Evolutionary conservation across 768 basidiomycete species (phyloP).

Genomic region (Leccinum pellstonianum): DNA sequence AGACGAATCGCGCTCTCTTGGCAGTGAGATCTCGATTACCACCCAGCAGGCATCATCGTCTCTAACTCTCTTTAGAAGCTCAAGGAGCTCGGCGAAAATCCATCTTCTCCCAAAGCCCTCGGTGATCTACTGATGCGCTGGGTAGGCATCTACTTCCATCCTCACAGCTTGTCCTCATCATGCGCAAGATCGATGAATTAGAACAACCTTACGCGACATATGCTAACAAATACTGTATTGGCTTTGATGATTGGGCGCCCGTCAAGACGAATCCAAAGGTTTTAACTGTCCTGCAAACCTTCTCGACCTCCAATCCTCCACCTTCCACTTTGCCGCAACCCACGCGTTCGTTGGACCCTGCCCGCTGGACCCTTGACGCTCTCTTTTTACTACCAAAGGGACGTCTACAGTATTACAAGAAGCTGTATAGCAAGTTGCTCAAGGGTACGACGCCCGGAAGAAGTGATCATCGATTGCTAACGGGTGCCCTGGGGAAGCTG

Average conservation of each 20-base stretch:
- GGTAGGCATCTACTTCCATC: conserved; percentile 51
- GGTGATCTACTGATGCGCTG: conserved; percentile 97
- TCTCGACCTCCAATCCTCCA: conserved; percentile 66
- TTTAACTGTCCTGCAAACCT: conserved; percentile 58
- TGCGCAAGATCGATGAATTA: conserved; percentile 81
- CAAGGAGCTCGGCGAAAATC: conserved; percentile 90
- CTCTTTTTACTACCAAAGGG: conserved; percentile 85
- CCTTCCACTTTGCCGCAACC: conserved; percentile 41
- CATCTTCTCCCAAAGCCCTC: conserved; percentile 88
- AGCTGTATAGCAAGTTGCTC: conserved; percentile 80
- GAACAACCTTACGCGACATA: conserved; percentile 85
- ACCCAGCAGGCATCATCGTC: neutral
- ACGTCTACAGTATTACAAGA: conserved; percentile 89
- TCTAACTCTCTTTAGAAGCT: conserved; percentile 62
- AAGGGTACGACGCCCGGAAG: conserved; percentile 84
- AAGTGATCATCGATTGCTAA: conserved; percentile 80
- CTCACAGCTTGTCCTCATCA: conserved; percentile 19
- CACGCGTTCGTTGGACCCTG: conserved; percentile 34
- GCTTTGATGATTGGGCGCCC: conserved; percentile 83
- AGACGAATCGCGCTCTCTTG: conserved; percentile 81
- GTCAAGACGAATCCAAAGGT: conserved; percentile 77
- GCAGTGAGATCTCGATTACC: conserved; percentile 41
- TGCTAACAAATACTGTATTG: conserved; percentile 63
- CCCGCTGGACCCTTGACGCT: conserved; percentile 79
- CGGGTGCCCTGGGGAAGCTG: conserved; percentile 78